Evolutionary conservation across 139 green algal genomes (phyloP).

Genomic region (Closterium sp.): DNA sequence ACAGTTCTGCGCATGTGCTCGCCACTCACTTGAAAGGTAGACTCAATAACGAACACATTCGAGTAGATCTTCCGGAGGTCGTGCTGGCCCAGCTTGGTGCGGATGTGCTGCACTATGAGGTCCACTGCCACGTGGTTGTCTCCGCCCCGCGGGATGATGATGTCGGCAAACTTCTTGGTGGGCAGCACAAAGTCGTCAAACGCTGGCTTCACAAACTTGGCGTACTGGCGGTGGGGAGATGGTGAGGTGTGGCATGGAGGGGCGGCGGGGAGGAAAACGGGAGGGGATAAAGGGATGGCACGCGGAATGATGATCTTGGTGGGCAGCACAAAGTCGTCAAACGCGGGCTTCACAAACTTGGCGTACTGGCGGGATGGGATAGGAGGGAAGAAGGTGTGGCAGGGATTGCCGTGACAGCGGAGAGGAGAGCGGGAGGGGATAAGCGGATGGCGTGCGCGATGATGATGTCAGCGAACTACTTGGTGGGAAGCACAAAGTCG

Average conservation of each 20-base stretch:
- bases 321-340: conserved; percentile 83
- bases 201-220: conserved; percentile 74
- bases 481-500: conserved; percentile 75
- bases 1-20: no score
- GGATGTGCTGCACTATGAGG: conserved; percentile 96
- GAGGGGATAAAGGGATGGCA: not conserved
- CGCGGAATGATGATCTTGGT: no score
- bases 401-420: no score
- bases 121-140: conserved; percentile 81
- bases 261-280: no score
- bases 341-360: conserved; percentile 60
- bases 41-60: conserved; percentile 82
- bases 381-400: not conserved
- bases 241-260: not conserved
- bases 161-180: conserved; percentile 75
- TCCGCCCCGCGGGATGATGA: conserved; percentile 91
- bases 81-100: conserved; percentile 85
- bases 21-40: conserved; percentile 74
- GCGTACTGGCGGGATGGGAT: not conserved
- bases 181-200: conserved; percentile 90
- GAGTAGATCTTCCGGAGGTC: conserved; percentile 87
- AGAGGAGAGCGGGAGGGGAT: no score
- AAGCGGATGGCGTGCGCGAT: no score
- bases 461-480: conserved; percentile 83
- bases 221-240: conserved; percentile 18